These are phyloP conservation scores for Hylodesmum podocarpum DNA, from an alignment of 306 rosid species.

Conservation along the genomic window DNA sequence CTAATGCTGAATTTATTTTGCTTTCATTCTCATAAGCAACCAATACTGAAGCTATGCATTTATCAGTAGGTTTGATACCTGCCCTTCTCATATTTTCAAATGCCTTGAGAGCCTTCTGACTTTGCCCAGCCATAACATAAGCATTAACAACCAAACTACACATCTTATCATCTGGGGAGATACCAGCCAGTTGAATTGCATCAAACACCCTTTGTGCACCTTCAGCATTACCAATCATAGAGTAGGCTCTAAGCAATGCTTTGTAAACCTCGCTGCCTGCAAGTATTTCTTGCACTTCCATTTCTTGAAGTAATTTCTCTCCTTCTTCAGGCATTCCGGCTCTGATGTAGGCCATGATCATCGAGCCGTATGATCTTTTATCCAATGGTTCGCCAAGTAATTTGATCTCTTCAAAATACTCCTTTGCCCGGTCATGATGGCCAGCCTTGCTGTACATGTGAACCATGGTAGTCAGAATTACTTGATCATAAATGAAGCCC, in stretches of 20 bases:
- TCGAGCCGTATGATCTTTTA: slow-evolving; percentile 79
- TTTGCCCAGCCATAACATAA: slow-evolving; percentile 59
- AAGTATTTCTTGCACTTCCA: slow-evolving; percentile 66
- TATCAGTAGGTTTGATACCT: slow-evolving; percentile 69
- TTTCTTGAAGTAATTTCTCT: slow-evolving; percentile 65
- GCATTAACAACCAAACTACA: slow-evolving; percentile 77
- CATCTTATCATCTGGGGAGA: slow-evolving; percentile 69
- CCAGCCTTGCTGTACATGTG: slow-evolving; percentile 87
- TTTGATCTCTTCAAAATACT: slow-evolving; percentile 79
- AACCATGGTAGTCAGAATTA: slow-evolving; percentile 74
- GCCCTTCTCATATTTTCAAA: slow-evolving; percentile 83
- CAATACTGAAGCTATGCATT: slow-evolving; percentile 65
- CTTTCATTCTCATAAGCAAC: slow-evolving; percentile 72
- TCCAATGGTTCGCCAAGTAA: slow-evolving; percentile 70
- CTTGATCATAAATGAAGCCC: slow-evolving; percentile 75
- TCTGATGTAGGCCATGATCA: slow-evolving; percentile 86
- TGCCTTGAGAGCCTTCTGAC: slow-evolving; percentile 54
- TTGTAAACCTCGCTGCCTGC: slow-evolving; percentile 88
- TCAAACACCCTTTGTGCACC: slow-evolving; percentile 87
- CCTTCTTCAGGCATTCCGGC: slow-evolving; percentile 75
- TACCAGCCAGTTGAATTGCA: slow-evolving; percentile 78
- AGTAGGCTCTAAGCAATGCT: slow-evolving; percentile 81
- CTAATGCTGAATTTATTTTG: slow-evolving; percentile 58
- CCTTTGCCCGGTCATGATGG: slow-evolving; percentile 56
- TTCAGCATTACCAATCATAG: slow-evolving; percentile 59